Percentiles rank a stretch among this genome's conserved stretches.
phyloP scores from a whole-genome alignment of 139 green algal genomes.

The Coccomyxa sp. region DNA sequence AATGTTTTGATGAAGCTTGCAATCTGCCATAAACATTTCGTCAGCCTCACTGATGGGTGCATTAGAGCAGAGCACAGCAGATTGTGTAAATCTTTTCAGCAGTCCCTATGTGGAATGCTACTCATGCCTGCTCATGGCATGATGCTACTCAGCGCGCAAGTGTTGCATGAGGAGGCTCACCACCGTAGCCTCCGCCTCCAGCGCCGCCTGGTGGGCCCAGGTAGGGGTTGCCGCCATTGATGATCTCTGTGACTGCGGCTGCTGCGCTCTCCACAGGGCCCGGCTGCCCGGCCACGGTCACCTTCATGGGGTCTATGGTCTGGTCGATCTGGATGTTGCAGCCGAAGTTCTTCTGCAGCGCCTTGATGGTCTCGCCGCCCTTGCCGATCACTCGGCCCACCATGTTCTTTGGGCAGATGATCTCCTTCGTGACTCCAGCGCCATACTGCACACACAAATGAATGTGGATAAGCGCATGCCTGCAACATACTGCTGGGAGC shows the following conservation, averaged over 20 bases:
- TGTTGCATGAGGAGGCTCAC: background rate
- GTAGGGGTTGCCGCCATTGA: conserved; percentile 36
- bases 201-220: background rate
- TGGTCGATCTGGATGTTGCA: conserved; percentile 83
- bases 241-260: conserved; percentile 50
- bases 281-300: conserved; percentile 77
- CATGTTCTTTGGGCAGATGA: conserved; percentile 86
- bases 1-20: too few relatives aligned
- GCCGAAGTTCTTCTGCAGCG: conserved; percentile 77
- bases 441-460: conserved; percentile 43
- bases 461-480: too few relatives aligned
- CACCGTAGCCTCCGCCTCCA: background rate
- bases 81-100: too few relatives aligned
- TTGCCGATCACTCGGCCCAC: conserved; percentile 93
- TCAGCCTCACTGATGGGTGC: too few relatives aligned
- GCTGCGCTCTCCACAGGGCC: conserved; percentile 39
- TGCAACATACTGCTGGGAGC: too few relatives aligned
- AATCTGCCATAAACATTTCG: too few relatives aligned
- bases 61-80: too few relatives aligned
- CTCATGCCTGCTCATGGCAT: too few relatives aligned
- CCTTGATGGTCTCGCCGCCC: conserved; percentile 92
- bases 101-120: too few relatives aligned
- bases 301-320: conserved; percentile 67
- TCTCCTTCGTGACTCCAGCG: conserved; percentile 43
- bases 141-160: too few relatives aligned